Base-by-base conservation (phyloP, 768 basidiomycete species). In the Dendrothele bispora region DNA sequence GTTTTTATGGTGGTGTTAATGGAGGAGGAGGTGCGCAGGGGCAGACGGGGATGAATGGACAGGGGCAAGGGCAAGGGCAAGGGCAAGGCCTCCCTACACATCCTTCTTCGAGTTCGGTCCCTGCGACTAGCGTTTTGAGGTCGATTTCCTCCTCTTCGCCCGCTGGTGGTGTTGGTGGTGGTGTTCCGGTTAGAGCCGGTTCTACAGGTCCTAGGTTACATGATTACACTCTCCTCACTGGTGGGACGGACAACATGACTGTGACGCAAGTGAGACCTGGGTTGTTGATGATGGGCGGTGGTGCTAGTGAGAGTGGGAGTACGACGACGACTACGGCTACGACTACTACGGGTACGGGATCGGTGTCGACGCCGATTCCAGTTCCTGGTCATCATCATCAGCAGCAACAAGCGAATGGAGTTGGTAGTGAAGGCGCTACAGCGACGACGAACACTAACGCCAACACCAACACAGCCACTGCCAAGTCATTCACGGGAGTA, bases 231-330 rank as follows among this genome's bases (percentile, higher is more conserved):
- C 63, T 86, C 43, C 72, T 78, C 27, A 54, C 62, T 40, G n/a
- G n/a, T n/a, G n/a, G n/a, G n/a, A 51, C 68, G 12, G 61, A 56
- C 50, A 37, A 72, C n/a, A n/a, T n/a, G n/a, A n/a, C n/a, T 11
- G 70, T 83, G 34, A 82, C 81, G 4, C 82, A 82, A 45, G 67
- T 87, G 15, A 74, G 82, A 27, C 84, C 85, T 17, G 83, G 83
- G 24, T 55, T 76, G 8, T 61, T 86, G 8, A 54, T 76, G 27
- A 68, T 68, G 8, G 65, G 71, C 25, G 62, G 67, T 5, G 52
- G 46, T 26, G 35, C 46, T 27, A 50, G 42, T 20, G 50, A 48
- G 35, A 49, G 48, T 35, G 26, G 35, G 38, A 53, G 44, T 43
- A 45, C 43, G 12, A 42, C 53, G 8, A 43, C 36, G 5, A 29